A percentile compares a stretch with the other conserved stretches of the same genome.
Conservation (phyloP, 2,329 filamentous ascomycete species). For the Fusarium sp. region DNA sequence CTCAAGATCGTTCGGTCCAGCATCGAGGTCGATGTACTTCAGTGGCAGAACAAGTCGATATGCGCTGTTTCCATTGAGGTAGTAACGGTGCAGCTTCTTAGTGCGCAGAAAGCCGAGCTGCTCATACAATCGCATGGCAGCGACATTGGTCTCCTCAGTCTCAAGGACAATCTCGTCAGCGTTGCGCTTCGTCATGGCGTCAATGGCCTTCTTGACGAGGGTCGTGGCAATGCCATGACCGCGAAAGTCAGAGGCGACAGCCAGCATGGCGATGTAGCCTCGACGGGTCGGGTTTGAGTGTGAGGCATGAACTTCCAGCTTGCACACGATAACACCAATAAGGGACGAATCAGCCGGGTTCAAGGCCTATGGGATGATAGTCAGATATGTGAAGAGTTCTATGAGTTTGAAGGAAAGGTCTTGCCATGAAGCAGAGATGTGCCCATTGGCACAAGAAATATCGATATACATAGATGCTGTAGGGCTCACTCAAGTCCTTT, state of each 20-base stretch:
- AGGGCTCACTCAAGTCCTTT: constrained; percentile 96
- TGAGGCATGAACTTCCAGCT: constrained; percentile 89
- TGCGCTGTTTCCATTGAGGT: constrained; percentile 95
- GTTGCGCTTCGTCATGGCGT: constrained; percentile 84
- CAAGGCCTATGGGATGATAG: constrained; percentile 61
- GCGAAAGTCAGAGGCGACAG: constrained; percentile 83
- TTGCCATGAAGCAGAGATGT: constrained; percentile 94
- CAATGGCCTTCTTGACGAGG: constrained; percentile 89
- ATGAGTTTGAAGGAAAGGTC: constrained; percentile 6
- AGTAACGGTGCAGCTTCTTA: constrained; percentile 94
- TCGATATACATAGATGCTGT: constrained; percentile 98
- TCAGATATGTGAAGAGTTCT: constrained; percentile 25
- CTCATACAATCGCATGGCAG: constrained; percentile 93
- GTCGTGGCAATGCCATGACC: constrained; percentile 89
- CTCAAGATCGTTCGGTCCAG: constrained; percentile 53
- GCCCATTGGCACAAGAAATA: constrained; percentile 99
- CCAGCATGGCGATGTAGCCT: constrained; percentile 98
- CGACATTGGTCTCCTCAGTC: constrained; percentile 92
- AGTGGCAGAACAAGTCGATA: constrained; percentile 88
- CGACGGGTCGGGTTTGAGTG: constrained; percentile 80
- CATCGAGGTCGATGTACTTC: constrained; percentile 64
- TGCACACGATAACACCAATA: constrained; percentile 93
- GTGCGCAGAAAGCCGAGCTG: constrained; percentile 90
- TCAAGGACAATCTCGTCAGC: constrained; percentile 97
- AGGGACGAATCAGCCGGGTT: constrained; percentile 73